Conservation (phyloP, 1,284 basidiomycete genomes). For the Fereydounia khargensis region DNA sequence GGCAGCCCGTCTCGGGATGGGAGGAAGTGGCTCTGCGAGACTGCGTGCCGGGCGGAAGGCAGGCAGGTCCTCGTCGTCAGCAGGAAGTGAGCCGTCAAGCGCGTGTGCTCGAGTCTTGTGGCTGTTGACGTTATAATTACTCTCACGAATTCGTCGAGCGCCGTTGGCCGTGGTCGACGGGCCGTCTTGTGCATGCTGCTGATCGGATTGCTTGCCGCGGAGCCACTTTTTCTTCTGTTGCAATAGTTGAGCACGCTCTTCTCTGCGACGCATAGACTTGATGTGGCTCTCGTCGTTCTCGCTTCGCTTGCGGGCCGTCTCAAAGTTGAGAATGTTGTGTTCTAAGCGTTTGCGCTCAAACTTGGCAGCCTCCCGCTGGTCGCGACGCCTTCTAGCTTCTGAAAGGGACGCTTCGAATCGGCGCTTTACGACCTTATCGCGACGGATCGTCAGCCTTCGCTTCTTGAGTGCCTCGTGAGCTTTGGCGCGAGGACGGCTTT, state of each 20-base stretch:
- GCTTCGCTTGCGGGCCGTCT: not conserved
- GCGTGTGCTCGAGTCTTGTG: slow-evolving; percentile 14
- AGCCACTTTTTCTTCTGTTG: not conserved
- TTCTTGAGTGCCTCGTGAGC: slow-evolving; percentile 21
- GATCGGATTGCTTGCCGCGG: not conserved
- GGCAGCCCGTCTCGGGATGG: no score
- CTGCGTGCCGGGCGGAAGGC: slow-evolving; percentile 22
- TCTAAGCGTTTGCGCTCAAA: not conserved
- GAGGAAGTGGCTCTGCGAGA: no score
- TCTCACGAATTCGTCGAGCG: no score
- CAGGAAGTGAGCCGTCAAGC: slow-evolving; percentile 22
- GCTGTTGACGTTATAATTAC: no score
- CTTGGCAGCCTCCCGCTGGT: not conserved
- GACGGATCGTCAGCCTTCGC: slow-evolving; percentile 14
- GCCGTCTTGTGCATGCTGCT: no score
- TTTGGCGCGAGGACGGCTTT: no score
- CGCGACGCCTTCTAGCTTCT: not conserved
- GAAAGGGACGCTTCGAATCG: not conserved
- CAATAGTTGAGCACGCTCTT: not conserved
- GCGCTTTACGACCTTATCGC: slow-evolving; percentile 12
- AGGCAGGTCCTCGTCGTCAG: slow-evolving; percentile 9
- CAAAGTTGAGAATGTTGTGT: not conserved
- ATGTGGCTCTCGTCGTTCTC: not conserved
- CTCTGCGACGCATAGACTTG: not conserved
- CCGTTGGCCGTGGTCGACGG: no score